These are phyloP conservation scores for Tetrahymena malaccensis DNA, from an alignment of 73 alveolate genomes.

Conservation along the genomic window DNA sequence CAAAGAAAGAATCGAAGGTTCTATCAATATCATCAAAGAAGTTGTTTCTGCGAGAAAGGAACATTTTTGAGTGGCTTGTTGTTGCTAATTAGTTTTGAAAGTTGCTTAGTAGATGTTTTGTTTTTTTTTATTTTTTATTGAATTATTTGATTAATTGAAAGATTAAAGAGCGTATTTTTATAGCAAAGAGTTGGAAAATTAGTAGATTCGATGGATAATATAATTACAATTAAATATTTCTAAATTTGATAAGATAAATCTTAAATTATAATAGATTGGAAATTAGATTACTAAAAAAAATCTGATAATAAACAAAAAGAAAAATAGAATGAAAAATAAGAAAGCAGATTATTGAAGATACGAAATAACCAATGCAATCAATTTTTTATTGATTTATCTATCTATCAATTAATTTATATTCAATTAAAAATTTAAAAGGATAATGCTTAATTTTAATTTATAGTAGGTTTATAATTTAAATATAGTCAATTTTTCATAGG, in stretches of 20 bases:
- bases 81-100: not conserved
- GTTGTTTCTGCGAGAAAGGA: not conserved
- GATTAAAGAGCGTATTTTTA: not conserved
- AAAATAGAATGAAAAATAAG: not conserved
- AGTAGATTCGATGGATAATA: not conserved
- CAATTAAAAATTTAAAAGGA: no score
- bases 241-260: not conserved
- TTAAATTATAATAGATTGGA: not conserved
- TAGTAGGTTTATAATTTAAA: not conserved
- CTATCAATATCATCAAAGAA: not conserved
- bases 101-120: not conserved
- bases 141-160: not conserved
- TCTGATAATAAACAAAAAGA: not conserved
- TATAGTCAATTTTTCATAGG: not conserved
- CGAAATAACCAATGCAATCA: no score
- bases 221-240: not conserved
- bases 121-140: not conserved
- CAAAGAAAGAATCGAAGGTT: not conserved
- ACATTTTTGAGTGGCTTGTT: not conserved
- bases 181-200: not conserved
- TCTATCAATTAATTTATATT: no score
- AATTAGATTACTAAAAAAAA: not conserved
- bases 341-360: not conserved
- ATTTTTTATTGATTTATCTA: no score
- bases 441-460: no score